Percentiles rank a stretch among this genome's conserved stretches.
phyloP scores from a whole-genome alignment of 768 basidiomycete species.

The Multifurca ochricompacta region DNA sequence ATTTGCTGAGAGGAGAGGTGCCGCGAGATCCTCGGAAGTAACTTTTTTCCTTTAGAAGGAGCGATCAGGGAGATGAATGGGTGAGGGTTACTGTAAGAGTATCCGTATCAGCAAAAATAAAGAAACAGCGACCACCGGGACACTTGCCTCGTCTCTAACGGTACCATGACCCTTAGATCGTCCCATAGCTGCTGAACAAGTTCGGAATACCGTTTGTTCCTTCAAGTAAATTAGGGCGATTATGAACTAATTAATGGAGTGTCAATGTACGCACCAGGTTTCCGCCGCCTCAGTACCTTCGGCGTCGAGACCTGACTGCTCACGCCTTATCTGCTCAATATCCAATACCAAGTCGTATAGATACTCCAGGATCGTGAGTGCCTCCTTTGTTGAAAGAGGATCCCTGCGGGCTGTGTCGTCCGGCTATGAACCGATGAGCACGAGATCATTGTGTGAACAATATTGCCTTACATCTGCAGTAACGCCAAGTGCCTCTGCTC shows the following conservation, averaged over 20 bases:
- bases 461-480: conserved; percentile 41
- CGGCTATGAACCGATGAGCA: conserved; percentile 33
- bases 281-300: conserved; percentile 39
- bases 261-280: conserved; percentile 24
- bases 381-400: conserved; percentile 72
- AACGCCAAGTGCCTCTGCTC: conserved; percentile 61
- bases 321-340: conserved; percentile 77
- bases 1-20: conserved; percentile 72
- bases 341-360: conserved; percentile 80
- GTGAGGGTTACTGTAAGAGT: conserved; percentile 67
- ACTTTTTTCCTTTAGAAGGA: conserved; percentile 86
- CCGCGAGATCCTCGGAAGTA: conserved; percentile 82
- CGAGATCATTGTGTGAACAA: neutral
- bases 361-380: conserved; percentile 70
- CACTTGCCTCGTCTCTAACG: conserved; percentile 85
- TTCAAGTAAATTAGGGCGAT: conserved; percentile 25
- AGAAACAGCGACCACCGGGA: neutral
- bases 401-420: conserved; percentile 57
- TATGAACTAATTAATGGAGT: neutral
- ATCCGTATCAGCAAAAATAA: neutral
- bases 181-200: conserved; percentile 72
- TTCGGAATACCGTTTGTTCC: conserved; percentile 49
- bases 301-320: conserved; percentile 63
- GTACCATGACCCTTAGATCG: conserved; percentile 77
- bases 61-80: conserved; percentile 90